Evolutionary conservation across 441 rosid genomes (phyloP), one percentile per base, ranked within the genome.

Genomic region (Omphalea diandra): DNA sequence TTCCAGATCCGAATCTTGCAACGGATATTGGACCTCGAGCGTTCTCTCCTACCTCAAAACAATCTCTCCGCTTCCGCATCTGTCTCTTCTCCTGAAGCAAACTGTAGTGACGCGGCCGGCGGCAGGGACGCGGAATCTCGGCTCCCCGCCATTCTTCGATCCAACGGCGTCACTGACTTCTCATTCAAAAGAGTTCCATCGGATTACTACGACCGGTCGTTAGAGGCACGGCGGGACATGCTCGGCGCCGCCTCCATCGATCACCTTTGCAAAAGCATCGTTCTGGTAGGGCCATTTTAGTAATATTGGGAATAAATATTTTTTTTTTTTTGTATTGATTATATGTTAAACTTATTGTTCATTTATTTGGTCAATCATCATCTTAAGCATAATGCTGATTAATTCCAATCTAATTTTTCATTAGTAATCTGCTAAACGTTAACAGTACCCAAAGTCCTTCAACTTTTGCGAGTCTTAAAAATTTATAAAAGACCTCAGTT

Each of bases 221-320:
- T 88, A 35, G 89, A 94, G 72, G 79, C 84, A n/a, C 91, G 95
- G 29, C 86, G 91, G 50, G 84, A 79, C 76, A 79, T 70, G 65
- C 91, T 91, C 40, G 78, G 73, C 36, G 98, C 94, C 44, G 82
- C 90, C 77, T 88, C 96, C 1, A 59, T 93, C 67, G 73, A 87
- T 72, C 96, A 94, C 77, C 93, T 91, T 46, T 91, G 96, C 83
- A 94, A 91, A 73, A 94, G 95, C 90, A 86, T 93, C 77, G 96
- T 91, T 71, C 75, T 90, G 93, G 98, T 90, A 75, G 57, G 70
- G 68, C 58, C 67, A 24, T 47, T 26, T 60, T 11, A n/a, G 20
- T 9, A 26, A 9, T 3, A 8, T 22, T 24, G 31, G 24, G 11
- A 26, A 53, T 53, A 24, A 53, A 53, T 2, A 10, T 26, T 24